Evolutionary conservation across 257 asterid species (phyloP).

Genomic region (Henckelia pumila): DNA sequence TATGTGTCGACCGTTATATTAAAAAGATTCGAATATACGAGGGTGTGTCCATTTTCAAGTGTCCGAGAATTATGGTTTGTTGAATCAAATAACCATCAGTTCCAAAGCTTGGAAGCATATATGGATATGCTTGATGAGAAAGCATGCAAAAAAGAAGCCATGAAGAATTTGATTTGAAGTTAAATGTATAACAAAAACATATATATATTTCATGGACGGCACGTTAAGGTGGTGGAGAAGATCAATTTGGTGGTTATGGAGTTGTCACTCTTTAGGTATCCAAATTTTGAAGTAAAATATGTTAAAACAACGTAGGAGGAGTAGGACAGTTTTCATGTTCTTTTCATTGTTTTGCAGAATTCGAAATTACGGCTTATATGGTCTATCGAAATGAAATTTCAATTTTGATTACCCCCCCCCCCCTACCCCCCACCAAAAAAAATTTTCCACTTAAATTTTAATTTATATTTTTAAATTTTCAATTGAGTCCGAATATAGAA

Average conservation of each 20-base stretch:
- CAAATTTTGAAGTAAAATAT: not conserved
- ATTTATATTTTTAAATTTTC: no score
- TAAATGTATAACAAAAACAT: not conserved
- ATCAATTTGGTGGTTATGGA: constrained; percentile 35
- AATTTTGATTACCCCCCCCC: no score
- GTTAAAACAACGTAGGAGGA: not conserved
- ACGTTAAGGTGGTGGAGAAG: constrained; percentile 24
- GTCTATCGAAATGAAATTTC: no score
- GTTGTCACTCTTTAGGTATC: constrained; percentile 31
- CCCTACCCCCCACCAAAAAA: no score
- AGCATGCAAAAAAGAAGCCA: constrained; percentile 7
- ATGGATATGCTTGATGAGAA: not conserved
- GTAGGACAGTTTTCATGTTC: not conserved
- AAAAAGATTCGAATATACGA: no score
- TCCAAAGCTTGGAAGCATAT: not conserved
- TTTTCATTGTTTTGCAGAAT: no score
- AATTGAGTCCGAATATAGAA: no score
- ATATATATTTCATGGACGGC: constrained; percentile 5
- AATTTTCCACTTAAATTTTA: no score
- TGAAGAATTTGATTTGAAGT: constrained; percentile 10
- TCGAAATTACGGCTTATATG: no score
- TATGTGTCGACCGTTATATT: no score
- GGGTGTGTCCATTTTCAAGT: not conserved
- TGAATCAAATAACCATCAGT: not conserved
- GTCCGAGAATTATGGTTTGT: not conserved